Evolutionary conservation across 345 rosid species (phyloP).

Genomic region (Raphanus sativus): DNA sequence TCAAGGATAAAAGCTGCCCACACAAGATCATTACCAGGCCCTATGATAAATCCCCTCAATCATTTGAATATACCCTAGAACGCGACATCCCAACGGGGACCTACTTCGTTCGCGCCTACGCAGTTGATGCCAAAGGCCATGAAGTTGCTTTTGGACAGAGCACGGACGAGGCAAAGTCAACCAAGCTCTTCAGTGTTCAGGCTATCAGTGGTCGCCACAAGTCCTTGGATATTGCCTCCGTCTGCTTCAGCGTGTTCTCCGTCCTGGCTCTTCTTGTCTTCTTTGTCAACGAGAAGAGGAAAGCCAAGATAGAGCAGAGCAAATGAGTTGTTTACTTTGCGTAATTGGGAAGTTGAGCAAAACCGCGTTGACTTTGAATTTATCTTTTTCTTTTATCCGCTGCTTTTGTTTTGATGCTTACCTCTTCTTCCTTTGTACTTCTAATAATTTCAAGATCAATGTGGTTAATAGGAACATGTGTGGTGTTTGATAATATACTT

Average conservation of each 20-base stretch:
- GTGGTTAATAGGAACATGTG: not conserved
- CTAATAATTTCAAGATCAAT: not conserved
- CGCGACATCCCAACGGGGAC: constrained; percentile 41
- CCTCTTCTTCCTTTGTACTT: not conserved
- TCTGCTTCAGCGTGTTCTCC: constrained; percentile 43
- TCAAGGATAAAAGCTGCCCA: constrained; percentile 45
- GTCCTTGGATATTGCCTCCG: constrained; percentile 41
- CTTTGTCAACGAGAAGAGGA: constrained; percentile 40
- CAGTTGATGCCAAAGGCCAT: constrained; percentile 15
- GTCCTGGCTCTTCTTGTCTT: constrained; percentile 33
- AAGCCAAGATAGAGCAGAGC: constrained; percentile 36
- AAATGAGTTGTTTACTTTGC: constrained; percentile 32
- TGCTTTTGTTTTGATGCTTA: constrained; percentile 8
- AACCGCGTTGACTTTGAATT: constrained; percentile 27
- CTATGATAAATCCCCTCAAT: constrained; percentile 23
- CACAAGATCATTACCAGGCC: constrained; percentile 35
- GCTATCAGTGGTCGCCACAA: constrained; percentile 40
- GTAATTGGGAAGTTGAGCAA: constrained; percentile 7
- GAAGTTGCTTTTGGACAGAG: constrained; percentile 45
- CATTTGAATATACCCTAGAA: constrained; percentile 26
- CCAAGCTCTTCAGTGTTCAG: constrained; percentile 34
- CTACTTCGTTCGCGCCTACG: constrained; percentile 44
- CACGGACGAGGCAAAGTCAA: constrained; percentile 24
- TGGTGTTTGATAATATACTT: not conserved
- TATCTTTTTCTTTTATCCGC: not conserved